These are phyloP conservation scores for Phytophthora citrophthora DNA, from an alignment of 352 stramenopile genomes.

Conservation along the genomic window DNA sequence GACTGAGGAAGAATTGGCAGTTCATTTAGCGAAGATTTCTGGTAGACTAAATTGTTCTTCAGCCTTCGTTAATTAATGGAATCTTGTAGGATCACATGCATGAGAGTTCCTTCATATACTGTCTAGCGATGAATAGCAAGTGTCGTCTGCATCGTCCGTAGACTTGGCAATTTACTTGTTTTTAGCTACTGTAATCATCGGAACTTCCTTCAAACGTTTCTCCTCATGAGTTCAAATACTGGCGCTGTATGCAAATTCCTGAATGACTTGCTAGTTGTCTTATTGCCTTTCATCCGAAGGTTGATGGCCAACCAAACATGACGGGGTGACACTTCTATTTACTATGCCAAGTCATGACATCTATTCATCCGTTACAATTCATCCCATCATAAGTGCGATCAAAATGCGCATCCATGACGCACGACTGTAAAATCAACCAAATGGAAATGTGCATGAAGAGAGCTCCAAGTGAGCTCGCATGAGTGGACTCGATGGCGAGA, in stretches of 20 bases:
- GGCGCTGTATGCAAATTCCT: neutral
- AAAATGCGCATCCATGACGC: slow-evolving; percentile 1
- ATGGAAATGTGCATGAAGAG: no score
- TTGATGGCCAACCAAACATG: slow-evolving; percentile 30
- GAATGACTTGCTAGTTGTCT: slow-evolving; percentile 5
- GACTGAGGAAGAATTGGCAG: no score
- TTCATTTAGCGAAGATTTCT: no score
- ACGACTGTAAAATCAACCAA: no score
- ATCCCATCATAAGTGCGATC: slow-evolving; percentile 22
- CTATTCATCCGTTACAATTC: no score
- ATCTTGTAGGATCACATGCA: no score
- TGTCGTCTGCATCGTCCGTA: slow-evolving; percentile 60
- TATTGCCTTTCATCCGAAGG: neutral
- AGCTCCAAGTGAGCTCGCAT: no score
- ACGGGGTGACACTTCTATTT: slow-evolving; percentile 9
- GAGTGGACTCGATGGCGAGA: no score
- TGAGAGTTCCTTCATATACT: slow-evolving; percentile 21
- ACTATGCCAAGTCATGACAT: slow-evolving; percentile 14
- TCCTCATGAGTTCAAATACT: neutral
- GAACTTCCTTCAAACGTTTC: slow-evolving; percentile 14
- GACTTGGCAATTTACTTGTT: slow-evolving; percentile 53
- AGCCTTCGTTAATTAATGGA: no score
- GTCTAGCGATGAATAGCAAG: slow-evolving; percentile 88
- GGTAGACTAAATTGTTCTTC: no score
- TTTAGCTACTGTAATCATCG: slow-evolving; percentile 81